Evolutionary conservation across 208 protist species (phyloP).

Genomic region (Phytomonas serpens): DNA sequence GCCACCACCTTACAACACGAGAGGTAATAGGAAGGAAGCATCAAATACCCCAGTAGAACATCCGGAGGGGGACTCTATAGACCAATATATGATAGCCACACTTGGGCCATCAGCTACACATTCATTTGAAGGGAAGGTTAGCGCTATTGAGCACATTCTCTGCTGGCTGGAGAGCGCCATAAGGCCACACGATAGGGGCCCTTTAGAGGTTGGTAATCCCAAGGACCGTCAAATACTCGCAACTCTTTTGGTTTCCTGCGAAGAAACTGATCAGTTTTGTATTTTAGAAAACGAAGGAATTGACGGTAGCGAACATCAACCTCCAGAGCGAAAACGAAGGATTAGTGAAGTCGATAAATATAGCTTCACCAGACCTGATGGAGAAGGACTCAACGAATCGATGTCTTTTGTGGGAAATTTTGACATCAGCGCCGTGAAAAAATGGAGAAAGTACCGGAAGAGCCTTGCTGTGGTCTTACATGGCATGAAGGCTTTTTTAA

Average conservation of each 20-base stretch:
- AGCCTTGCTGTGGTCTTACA: not conserved
- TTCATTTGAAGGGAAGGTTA: not conserved
- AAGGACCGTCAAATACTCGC: not conserved
- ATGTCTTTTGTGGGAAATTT: not conserved
- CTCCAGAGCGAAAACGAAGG: not conserved
- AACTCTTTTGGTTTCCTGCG: not conserved
- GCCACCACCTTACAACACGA: conserved; percentile 13
- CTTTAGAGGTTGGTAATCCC: not conserved
- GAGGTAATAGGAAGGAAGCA: not conserved
- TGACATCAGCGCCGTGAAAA: not conserved
- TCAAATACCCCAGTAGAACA: not conserved
- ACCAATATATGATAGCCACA: conserved; percentile 4
- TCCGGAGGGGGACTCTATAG: not conserved
- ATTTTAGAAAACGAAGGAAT: not conserved
- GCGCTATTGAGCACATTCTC: conserved; percentile 14
- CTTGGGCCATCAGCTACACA: not conserved
- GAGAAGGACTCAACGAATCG: not conserved
- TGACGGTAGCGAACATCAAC: not conserved
- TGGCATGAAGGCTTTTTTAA: not conserved
- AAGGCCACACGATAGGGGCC: not conserved
- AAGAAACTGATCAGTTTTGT: not conserved
- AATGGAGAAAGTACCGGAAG: not conserved
- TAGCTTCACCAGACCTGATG: not conserved
- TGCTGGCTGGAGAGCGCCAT: conserved; percentile 14
- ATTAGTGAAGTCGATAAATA: not conserved